phyloP scores from a whole-genome alignment of 23 red algal genomes.

The Cyanidiococcus yangmingshanensis region DNA sequence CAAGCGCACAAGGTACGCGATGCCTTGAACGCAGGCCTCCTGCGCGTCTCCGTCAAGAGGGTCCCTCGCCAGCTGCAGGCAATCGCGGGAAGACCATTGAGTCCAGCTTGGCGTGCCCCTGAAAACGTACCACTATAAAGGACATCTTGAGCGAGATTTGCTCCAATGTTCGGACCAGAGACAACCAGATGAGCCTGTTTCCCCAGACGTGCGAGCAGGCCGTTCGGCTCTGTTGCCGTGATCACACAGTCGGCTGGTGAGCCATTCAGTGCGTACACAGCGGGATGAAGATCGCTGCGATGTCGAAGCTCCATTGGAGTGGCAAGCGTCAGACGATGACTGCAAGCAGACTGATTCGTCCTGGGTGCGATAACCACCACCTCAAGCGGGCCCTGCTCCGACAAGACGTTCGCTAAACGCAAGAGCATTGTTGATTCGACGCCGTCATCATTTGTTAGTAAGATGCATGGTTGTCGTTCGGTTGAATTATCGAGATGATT shows the following conservation, averaged over 20 bases:
- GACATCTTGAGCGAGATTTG: conserved; percentile 79
- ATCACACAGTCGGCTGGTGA: conserved; percentile 84
- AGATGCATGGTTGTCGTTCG: conserved; percentile 31
- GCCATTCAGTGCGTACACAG: conserved; percentile 66
- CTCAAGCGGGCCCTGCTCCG: conserved; percentile 17
- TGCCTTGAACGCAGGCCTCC: conserved; percentile 15
- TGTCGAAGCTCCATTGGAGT: conserved; percentile 36
- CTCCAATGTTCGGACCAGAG: conserved; percentile 76
- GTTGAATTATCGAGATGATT: not conserved
- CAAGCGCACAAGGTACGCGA: conserved; percentile 15
- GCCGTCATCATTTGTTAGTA: conserved; percentile 96
- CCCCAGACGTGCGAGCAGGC: conserved; percentile 36
- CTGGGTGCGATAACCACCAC: conserved; percentile 74
- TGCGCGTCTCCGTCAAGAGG: conserved; percentile 23
- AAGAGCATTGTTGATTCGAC: conserved; percentile 47
- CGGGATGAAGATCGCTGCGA: conserved; percentile 30
- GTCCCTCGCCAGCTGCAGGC: conserved; percentile 48
- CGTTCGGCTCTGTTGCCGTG: conserved; percentile 51
- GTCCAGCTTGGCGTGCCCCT: conserved; percentile 71
- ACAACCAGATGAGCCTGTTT: conserved; percentile 39
- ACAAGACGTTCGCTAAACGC: conserved; percentile 34
- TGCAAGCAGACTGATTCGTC: conserved; percentile 79
- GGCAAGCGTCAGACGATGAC: conserved; percentile 62
- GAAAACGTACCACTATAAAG: conserved; percentile 94
- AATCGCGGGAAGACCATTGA: conserved; percentile 79